Conservation (phyloP, 306 rosid species). For the Adenanthera pavonina region DNA sequence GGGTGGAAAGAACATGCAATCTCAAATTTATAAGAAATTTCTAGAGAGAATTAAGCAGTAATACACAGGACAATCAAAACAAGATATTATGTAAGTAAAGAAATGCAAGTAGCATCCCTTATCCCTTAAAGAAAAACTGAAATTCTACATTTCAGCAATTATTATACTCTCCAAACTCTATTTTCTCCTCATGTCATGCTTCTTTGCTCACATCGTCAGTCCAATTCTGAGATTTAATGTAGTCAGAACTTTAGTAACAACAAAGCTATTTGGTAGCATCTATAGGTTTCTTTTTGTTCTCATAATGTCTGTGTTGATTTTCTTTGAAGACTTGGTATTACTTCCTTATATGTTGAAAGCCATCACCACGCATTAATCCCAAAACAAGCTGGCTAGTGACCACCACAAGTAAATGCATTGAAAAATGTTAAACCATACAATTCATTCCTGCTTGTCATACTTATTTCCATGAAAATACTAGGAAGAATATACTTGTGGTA, state of each 20-base stretch:
- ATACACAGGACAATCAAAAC: conserved; percentile 15
- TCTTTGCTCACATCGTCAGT: not conserved
- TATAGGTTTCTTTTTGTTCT: not conserved
- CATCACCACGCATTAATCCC: conserved; percentile 5
- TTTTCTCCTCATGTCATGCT: not conserved
- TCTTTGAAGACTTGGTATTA: not conserved
- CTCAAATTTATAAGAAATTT: conserved; percentile 33
- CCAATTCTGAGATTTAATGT: conserved; percentile 12
- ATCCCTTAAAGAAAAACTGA: not conserved
- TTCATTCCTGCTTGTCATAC: conserved; percentile 2
- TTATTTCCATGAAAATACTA: not conserved
- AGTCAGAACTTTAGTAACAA: conserved; percentile 24
- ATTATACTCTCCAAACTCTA: not conserved
- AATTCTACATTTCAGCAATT: conserved; percentile 19
- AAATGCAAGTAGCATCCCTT: not conserved
- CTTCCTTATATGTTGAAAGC: conserved; percentile 22
- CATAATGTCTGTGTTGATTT: not conserved
- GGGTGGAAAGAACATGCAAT: conserved; percentile 25
- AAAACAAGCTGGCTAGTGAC: conserved; percentile 25
- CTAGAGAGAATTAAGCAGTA: conserved; percentile 20
- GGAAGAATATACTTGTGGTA: conserved; percentile 29
- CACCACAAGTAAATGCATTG: conserved; percentile 7
- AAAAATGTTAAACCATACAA: not conserved
- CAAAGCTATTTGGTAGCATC: conserved; percentile 13
- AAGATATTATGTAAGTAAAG: conserved; percentile 10